Conservation (phyloP, 495 filamentous ascomycete genomes). For the Penicillium verhagenii region DNA sequence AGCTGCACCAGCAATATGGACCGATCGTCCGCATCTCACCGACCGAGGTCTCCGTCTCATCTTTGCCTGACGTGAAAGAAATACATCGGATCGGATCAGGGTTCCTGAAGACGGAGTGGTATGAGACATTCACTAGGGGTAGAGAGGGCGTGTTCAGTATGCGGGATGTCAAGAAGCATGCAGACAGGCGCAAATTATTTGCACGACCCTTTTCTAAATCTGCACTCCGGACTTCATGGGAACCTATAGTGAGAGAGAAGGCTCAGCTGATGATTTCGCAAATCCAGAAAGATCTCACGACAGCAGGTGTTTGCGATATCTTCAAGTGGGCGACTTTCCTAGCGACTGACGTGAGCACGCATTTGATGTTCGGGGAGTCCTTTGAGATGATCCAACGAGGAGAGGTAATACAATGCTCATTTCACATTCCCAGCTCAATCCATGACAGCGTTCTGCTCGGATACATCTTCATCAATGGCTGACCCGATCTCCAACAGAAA, state of each 20-base stretch:
- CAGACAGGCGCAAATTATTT: not conserved
- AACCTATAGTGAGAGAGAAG: not conserved
- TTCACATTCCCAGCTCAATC: too few relatives aligned
- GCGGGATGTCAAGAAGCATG: not conserved
- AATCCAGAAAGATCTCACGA: not conserved
- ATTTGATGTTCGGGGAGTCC: not conserved
- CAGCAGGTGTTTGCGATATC: not conserved
- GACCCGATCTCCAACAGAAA: not conserved
- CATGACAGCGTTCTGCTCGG: not conserved
- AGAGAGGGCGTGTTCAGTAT: not conserved
- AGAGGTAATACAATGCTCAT: not conserved
- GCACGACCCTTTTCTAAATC: not conserved
- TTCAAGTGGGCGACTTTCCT: not conserved
- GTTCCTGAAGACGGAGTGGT: not conserved
- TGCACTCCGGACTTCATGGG: not conserved
- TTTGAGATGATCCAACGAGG: not conserved
- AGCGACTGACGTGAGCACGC: not conserved
- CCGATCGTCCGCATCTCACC: not conserved
- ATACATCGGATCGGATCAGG: not conserved
- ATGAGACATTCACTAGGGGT: not conserved
- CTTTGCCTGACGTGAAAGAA: not conserved
- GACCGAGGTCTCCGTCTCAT: not conserved
- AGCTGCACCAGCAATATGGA: not conserved
- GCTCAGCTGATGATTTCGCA: not conserved
- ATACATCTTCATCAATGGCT: not conserved